Evolutionary conservation across 805 yeast genomes (phyloP).

Genomic region (Schizosaccharomyces osmophilus): DNA sequence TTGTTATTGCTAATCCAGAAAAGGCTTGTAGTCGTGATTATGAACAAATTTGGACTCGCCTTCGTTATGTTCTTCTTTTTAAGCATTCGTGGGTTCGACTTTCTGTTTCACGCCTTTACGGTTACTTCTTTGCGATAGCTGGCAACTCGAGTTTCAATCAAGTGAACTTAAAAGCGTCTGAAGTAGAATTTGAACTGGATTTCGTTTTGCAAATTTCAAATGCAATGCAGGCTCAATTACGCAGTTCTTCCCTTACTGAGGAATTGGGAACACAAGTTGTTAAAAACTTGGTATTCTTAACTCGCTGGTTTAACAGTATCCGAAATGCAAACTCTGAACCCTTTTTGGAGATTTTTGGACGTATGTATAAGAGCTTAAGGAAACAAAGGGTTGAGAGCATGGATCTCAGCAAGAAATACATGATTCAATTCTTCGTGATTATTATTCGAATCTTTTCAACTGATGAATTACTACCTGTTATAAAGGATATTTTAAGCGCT

Average conservation of each 20-base stretch:
- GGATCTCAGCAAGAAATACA: neutral
- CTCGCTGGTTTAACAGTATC: conserved; percentile 24
- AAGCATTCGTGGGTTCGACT: conserved; percentile 87
- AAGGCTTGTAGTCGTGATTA: conserved; percentile 14
- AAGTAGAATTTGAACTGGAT: neutral
- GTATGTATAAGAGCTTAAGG: neutral
- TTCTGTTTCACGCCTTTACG: conserved; percentile 34
- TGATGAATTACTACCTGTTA: conserved; percentile 16
- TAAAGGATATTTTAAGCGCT: conserved; percentile 30
- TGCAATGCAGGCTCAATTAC: conserved; percentile 49
- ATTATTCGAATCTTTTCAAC: neutral
- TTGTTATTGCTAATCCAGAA: neutral
- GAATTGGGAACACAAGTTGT: conserved; percentile 38
- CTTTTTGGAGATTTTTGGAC: neutral
- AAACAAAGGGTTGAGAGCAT: conserved; percentile 31
- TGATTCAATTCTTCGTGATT: neutral
- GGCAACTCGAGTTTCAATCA: conserved; percentile 12
- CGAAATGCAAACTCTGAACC: neutral
- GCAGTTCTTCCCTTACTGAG: conserved; percentile 51
- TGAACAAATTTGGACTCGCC: conserved; percentile 24
- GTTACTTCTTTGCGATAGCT: conserved; percentile 21
- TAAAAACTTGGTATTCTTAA: conserved; percentile 37
- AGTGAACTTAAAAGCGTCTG: neutral
- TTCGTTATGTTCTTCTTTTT: conserved; percentile 36
- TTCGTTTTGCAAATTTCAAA: conserved; percentile 34